Evolutionary conservation across 116 monocot genomes (phyloP), one percentile per base, ranked within the genome.

Genomic region (Cymodocea nodosa): DNA sequence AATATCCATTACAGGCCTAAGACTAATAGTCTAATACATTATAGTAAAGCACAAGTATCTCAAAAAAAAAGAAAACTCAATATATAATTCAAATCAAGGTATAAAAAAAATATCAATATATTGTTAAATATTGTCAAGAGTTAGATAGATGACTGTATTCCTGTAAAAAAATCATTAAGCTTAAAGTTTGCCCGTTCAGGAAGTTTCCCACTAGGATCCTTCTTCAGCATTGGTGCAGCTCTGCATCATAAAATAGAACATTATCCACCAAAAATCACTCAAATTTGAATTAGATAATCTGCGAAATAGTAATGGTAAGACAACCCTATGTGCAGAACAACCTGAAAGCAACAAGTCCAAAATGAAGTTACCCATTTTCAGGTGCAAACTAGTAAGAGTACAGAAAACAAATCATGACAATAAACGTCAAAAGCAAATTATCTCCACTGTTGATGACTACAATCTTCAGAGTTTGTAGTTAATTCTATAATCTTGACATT

Each of bases 131-230:
- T 39, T 39, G 4, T 39, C 39, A 39, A 39, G 9, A 1, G 9
- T 39, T 39, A 39, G 39, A 39, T 39, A 9, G 39, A 39, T 39
- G 9, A 39, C 39, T 9, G 9, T 6, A 44, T 44, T 9, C 44
- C 44, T 49, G 18, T 25, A 6, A 20, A 49, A 19, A 64, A 19
- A n/a, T n/a, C 12, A 44, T 20, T 48, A 48, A 64, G 49, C 5
- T 19, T 25, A 60, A 20, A 60, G 10, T 10, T 36, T 73, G 74
- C 79, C 74, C 70, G 74, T 55, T 60, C 64, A 73, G 50, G 16
- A 61, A 37, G 53, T 55, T 51, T 50, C 30, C 23, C 65, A 58
- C 30, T 18, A 64, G 44, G 20, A 23, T 8, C 50, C 18, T 66
- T 74, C 52, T 48, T 66, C 25, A 62, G 70, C 15, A 70, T 36